Conservation (phyloP, 2,329 filamentous ascomycete genomes). For the Pseudogymnoascus sp. region DNA sequence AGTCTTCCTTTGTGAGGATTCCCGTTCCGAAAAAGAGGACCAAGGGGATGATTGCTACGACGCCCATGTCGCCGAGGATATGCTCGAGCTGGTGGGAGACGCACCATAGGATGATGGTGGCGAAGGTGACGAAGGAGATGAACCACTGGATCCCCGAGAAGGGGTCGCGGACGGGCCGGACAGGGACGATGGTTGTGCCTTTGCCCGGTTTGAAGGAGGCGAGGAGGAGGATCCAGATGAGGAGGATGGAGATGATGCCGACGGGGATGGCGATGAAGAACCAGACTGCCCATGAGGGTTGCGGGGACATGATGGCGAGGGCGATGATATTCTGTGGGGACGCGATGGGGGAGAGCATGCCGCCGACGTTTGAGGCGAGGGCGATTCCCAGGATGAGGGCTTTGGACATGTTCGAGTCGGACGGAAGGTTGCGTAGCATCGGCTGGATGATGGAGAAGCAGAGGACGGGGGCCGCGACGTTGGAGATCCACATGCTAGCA, state of each 20-base stretch:
- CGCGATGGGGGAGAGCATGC: constrained; percentile 92
- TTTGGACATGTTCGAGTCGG: constrained; percentile 88
- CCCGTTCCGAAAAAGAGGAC: constrained; percentile 94
- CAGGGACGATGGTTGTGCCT: constrained; percentile 83
- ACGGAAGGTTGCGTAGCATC: constrained; percentile 83
- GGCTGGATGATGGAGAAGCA: constrained; percentile 98
- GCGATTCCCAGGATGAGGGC: constrained; percentile 93
- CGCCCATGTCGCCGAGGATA: constrained; percentile 94
- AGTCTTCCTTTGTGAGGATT: constrained; percentile 95
- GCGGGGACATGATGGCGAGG: constrained; percentile 86
- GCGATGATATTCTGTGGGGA: constrained; percentile 97
- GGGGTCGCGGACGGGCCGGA: constrained; percentile 77
- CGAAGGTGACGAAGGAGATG: constrained; percentile 71
- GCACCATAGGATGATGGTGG: constrained; percentile 88
- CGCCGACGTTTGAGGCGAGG: constrained; percentile 88
- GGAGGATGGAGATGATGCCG: constrained; percentile 74
- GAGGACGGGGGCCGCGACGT: constrained; percentile 90
- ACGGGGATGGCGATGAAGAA: constrained; percentile 94
- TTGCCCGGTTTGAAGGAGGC: constrained; percentile 75
- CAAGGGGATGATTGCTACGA: constrained; percentile 92
- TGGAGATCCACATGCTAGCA: constrained; percentile 98
- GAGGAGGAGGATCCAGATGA: constrained; percentile 84
- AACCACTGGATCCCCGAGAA: constrained; percentile 91
- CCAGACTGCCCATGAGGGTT: constrained; percentile 90
- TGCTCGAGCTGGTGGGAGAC: constrained; percentile 78